Conservation (phyloP, 2,329 filamentous ascomycete species). For the Fusarium newnesense region DNA sequence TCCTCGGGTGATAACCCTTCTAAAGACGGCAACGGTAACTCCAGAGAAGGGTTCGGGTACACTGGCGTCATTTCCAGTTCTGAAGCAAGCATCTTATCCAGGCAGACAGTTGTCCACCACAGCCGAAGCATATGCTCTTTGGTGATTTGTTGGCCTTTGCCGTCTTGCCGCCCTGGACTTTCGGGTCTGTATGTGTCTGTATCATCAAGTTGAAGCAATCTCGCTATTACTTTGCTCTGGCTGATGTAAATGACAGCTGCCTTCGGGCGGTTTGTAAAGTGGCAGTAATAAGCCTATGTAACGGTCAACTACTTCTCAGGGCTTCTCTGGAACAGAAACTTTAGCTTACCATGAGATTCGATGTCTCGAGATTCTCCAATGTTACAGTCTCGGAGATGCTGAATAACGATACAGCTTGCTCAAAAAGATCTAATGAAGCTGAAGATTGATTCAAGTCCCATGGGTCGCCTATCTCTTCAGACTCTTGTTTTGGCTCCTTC, state of each 20-base stretch:
- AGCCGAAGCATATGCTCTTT: background rate
- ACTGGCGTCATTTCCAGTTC: background rate
- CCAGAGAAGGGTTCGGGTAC: accelerated
- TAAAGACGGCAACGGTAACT: background rate
- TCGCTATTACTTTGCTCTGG: background rate
- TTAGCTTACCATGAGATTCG: background rate
- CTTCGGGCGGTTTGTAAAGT: background rate
- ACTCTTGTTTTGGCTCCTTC: background rate
- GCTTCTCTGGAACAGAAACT: background rate
- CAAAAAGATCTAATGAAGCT: background rate
- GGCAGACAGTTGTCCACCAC: background rate
- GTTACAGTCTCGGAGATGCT: background rate
- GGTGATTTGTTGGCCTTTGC: accelerated
- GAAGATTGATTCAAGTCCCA: too few species aligned
- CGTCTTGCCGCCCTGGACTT: accelerated
- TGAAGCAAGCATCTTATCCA: background rate
- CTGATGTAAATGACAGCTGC: background rate
- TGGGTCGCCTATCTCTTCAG: background rate
- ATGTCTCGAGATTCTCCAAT: background rate
- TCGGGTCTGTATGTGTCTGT: accelerated
- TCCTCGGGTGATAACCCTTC: background rate
- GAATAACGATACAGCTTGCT: background rate
- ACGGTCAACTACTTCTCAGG: background rate
- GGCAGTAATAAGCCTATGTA: background rate
- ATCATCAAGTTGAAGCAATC: background rate